Evolutionary conservation across 2,329 filamentous ascomycete species (phyloP).

Genomic region (Aspergillus fumigatiaffinis): DNA sequence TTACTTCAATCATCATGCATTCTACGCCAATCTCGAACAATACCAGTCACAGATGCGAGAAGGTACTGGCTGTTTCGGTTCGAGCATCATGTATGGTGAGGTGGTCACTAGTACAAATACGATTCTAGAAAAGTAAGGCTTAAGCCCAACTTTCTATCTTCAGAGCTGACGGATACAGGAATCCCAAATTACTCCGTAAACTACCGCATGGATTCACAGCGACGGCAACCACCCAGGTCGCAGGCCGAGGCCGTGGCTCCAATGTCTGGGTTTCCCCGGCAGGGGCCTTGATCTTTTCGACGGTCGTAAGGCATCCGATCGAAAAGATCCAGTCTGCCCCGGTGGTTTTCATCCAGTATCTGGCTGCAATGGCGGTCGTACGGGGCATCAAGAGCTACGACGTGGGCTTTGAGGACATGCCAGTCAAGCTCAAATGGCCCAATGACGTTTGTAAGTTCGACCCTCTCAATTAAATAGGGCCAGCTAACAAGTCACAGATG

Average conservation of each 20-base stretch:
- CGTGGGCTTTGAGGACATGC: conserved; percentile 67
- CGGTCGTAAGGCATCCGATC: conserved; percentile 77
- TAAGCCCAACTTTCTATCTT: not conserved
- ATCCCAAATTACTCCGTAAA: conserved; percentile 68
- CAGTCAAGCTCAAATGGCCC: conserved; percentile 91
- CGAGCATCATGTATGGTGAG: conserved; percentile 78
- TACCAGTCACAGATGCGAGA: conserved; percentile 60
- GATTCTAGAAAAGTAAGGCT: conserved; percentile 72
- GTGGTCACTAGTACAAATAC: conserved; percentile 94
- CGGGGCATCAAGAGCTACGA: conserved; percentile 79
- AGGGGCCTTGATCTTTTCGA: conserved; percentile 82
- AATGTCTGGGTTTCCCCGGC: conserved; percentile 95
- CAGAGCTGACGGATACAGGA: conserved; percentile 48
- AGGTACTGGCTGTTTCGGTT: conserved; percentile 65
- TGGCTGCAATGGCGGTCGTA: conserved; percentile 82
- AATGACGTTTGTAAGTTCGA: conserved; percentile 75
- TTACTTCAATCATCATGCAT: conserved; percentile 78
- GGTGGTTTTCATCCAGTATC: conserved; percentile 90
- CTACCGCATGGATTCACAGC: conserved; percentile 84
- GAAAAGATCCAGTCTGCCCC: conserved; percentile 68
- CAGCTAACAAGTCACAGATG: conserved; percentile 46
- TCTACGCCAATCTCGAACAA: conserved; percentile 65
- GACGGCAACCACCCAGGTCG: conserved; percentile 81
- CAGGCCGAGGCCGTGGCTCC: conserved; percentile 78
- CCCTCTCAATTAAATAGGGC: not conserved